Evolutionary conservation across 208 protist genomes (phyloP).

Genomic region (Angomonas ambiguus): DNA sequence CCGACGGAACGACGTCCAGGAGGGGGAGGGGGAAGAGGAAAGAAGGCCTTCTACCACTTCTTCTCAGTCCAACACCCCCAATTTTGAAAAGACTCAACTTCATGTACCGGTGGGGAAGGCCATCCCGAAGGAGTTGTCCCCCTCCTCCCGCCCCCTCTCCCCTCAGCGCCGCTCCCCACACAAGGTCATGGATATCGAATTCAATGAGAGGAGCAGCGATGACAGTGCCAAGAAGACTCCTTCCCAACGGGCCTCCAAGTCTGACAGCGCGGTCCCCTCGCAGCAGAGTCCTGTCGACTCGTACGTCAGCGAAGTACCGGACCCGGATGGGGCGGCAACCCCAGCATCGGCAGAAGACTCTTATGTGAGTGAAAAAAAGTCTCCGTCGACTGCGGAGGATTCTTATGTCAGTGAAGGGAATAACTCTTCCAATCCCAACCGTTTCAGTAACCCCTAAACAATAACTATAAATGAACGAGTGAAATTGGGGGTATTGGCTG

Average conservation of each 20-base stretch:
- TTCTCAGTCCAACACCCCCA: no score
- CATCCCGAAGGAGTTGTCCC: background rate
- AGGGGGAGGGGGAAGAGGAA: no score
- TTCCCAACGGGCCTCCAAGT: no score
- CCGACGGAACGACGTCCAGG: no score
- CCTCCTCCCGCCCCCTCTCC: no score
- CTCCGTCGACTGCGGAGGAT: background rate
- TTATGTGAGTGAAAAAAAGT: conserved; percentile 29
- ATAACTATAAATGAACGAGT: no score
- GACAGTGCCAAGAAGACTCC: background rate
- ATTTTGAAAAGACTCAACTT: background rate
- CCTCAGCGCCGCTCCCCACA: background rate
- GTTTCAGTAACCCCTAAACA: no score
- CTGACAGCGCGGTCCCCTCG: no score
- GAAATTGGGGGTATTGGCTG: no score
- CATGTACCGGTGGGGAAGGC: background rate
- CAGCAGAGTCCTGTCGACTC: conserved; percentile 13
- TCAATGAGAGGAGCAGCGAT: background rate
- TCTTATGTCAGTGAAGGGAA: conserved; percentile 12
- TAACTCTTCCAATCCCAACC: no score
- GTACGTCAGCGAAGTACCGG: background rate
- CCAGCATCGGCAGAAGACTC: no score
- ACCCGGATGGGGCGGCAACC: background rate
- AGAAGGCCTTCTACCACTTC: no score
- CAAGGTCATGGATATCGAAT: background rate